Evolutionary conservation across 371 early-diverging fungal genomes (phyloP), one percentile per base, ranked within the genome.

Genomic region (Mortierella sp.): DNA sequence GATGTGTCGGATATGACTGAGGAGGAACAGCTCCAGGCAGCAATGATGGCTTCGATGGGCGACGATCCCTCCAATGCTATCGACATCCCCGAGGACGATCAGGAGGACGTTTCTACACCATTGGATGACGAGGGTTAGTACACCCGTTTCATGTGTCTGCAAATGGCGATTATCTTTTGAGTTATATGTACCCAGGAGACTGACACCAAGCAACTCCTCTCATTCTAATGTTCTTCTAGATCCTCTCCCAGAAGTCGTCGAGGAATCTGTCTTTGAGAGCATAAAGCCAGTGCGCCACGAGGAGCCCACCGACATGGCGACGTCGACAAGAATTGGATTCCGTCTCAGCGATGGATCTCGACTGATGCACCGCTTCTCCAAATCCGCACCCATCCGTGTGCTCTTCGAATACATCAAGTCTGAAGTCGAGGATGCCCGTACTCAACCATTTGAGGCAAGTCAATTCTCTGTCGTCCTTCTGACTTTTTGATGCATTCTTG

Each of bases 11-110:
- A 94, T 44, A 91, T 97, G 92, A 91, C 93, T 14, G 98, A 97
- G 86, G 98, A 97, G 44, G 98, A 98, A 73, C 96, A 96, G 74
- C 80, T 97, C 37, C 90, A 92, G 40, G 91, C 94, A 19, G 97
- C 97, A 16, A 91, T 97, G 71, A 91, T 89, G 43, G 95, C 95
- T 4, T 93, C 94, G 26, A 86, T 91, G 78, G 87, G 87, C 26
- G 86, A 80, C 16, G 83, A 74, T 43, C 37, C 75, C 2, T 64
- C 78, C 3, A 66, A 44, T 48, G 61, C 86, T 11, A 68, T 70
- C 31, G 70, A 44, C 26, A 55, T 74, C n/a, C 80, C 71, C 34
- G 76, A 71, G 0, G 79, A 55, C 0, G 64, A 76, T 19, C 69
- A 63, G 11, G 66, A 71, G 22, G 26, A 68, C 40, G 11, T 70